Percentiles rank a stretch among this genome's conserved stretches.
phyloP scores from a whole-genome alignment of 179 eudicot species.

The Silene coronaria region DNA sequence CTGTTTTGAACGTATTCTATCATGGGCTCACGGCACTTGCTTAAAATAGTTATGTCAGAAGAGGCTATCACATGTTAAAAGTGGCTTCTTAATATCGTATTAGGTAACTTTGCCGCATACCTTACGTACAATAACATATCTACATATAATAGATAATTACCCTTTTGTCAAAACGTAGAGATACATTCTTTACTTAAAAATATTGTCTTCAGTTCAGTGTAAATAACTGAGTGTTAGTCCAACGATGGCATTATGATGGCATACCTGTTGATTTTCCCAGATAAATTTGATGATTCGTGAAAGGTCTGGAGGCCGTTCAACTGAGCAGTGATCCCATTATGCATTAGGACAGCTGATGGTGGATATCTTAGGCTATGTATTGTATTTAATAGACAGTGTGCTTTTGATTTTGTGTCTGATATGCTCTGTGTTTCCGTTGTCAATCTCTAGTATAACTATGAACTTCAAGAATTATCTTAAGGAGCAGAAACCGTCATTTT shows the following conservation, averaged over 20 bases:
- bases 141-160: background rate
- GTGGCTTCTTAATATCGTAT: background rate
- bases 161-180: background rate
- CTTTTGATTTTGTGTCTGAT: background rate
- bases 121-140: background rate
- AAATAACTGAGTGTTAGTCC: conserved; percentile 18
- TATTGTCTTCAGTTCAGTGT: background rate
- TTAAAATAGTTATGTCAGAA: background rate
- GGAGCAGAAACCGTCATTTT: background rate
- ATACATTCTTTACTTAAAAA: background rate
- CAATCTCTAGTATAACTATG: background rate
- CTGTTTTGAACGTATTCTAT: too few species aligned
- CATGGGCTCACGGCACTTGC: too few species aligned
- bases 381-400: background rate
- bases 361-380: background rate
- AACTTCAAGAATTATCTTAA: background rate
- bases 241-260: conserved; percentile 42
- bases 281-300: conserved; percentile 93
- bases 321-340: conserved; percentile 29
- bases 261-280: conserved; percentile 67
- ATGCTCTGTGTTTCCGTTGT: background rate
- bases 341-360: conserved; percentile 8
- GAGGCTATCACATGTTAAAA: background rate
- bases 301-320: conserved; percentile 45
- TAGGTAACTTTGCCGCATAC: background rate